phyloP scores from a whole-genome alignment of 2,329 filamentous ascomycete species.

The Graphilbum ipis-grandicollis region DNA sequence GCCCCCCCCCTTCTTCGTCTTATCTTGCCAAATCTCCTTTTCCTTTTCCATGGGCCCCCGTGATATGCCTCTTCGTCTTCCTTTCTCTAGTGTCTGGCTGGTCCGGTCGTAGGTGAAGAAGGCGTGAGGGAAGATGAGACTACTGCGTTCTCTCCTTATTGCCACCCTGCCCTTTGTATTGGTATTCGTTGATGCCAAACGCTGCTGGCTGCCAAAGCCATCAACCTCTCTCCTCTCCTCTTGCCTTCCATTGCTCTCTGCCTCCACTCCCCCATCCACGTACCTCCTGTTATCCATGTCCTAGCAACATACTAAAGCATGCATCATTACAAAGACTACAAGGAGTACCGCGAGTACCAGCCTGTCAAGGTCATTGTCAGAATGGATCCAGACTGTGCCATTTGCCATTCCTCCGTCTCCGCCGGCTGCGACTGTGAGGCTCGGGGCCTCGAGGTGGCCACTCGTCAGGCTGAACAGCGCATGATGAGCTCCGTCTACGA shows the following conservation, averaged over 20 bases:
- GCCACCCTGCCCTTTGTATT: constrained; percentile 6
- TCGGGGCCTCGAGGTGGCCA: constrained; percentile 43
- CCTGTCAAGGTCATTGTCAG: constrained; percentile 33
- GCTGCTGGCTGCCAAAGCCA: too few species aligned
- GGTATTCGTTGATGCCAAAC: background rate
- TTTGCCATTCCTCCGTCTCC: constrained; percentile 42
- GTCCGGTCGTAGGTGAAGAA: constrained; percentile 7
- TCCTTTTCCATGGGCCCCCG: constrained; percentile 3
- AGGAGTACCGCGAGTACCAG: constrained; percentile 22
- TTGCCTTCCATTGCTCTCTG: background rate
- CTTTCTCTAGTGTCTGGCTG: constrained; percentile 8
- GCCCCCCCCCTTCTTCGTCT: background rate
- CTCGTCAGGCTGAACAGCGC: constrained; percentile 43
- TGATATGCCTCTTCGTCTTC: constrained; percentile 7
- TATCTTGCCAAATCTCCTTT: constrained; percentile 1
- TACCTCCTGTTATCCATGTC: background rate
- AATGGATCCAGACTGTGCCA: constrained; percentile 55
- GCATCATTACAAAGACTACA: constrained; percentile 27
- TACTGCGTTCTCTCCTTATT: background rate
- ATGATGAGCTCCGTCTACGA: constrained; percentile 47
- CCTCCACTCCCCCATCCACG: background rate
- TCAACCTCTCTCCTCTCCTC: background rate
- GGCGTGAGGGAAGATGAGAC: constrained; percentile 1
- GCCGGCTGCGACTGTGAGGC: constrained; percentile 48
- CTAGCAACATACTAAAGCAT: constrained; percentile 17